Conservation (phyloP, 768 basidiomycete species). For the Leccinum ochraceum region DNA sequence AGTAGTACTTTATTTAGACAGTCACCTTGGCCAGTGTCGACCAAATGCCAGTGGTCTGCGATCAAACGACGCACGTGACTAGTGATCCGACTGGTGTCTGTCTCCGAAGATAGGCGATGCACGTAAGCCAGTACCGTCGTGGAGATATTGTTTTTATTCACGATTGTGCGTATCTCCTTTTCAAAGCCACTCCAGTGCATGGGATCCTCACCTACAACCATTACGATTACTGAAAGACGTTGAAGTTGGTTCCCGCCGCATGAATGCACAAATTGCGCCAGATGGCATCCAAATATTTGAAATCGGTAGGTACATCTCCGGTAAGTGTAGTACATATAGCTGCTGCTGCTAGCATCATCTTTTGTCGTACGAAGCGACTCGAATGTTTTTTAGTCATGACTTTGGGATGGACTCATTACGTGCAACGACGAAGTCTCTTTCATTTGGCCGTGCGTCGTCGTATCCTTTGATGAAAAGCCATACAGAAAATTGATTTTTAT, state of each 20-base stretch:
- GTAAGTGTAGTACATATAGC: constrained; percentile 1
- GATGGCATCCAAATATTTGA: neutral
- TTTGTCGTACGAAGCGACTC: neutral
- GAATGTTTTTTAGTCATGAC: constrained; percentile 9
- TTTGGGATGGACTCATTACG: constrained; percentile 22
- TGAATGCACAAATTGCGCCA: neutral
- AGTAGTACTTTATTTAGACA: neutral
- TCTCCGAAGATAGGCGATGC: too few species aligned
- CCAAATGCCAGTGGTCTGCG: neutral
- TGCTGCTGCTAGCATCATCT: neutral
- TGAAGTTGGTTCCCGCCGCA: neutral
- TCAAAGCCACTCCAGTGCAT: neutral
- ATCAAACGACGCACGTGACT: too few species aligned
- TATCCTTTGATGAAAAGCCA: neutral
- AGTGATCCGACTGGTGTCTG: too few species aligned
- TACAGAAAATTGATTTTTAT: neutral
- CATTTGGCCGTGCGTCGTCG: constrained; percentile 26
- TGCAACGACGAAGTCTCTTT: constrained; percentile 21
- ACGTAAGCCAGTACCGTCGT: neutral
- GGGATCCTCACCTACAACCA: neutral
- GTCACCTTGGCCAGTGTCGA: neutral
- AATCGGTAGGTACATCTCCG: constrained; percentile 10
- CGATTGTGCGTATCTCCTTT: neutral
- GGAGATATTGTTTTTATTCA: neutral
- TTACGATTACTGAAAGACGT: neutral